Conservation (phyloP, 2,329 filamentous ascomycete species). For the Byssothecium circinans region DNA sequence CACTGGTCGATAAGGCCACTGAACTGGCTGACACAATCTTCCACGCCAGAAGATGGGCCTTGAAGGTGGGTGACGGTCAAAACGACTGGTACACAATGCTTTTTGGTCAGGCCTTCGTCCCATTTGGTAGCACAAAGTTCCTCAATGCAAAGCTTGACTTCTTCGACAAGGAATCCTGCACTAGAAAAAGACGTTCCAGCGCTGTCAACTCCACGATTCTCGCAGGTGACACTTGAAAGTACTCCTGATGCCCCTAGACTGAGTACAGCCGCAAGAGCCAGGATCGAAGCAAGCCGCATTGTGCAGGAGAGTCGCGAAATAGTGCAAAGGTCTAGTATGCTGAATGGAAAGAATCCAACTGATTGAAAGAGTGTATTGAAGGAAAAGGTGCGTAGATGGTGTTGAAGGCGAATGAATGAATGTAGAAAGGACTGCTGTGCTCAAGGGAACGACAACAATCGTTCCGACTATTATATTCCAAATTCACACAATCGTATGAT, state of each 20-base stretch:
- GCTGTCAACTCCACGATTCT: background rate
- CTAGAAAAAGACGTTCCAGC: background rate
- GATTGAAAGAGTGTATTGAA: too few relatives aligned
- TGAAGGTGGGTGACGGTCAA: conserved; percentile 3
- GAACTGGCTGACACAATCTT: conserved; percentile 5
- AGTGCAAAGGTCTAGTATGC: too few relatives aligned
- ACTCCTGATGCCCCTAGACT: background rate
- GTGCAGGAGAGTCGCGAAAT: background rate
- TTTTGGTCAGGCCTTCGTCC: background rate
- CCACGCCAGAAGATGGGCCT: conserved; percentile 1
- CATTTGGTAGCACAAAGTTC: conserved; percentile 1
- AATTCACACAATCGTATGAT: too few relatives aligned
- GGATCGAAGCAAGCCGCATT: background rate
- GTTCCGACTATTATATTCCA: too few relatives aligned
- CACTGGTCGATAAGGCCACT: conserved; percentile 1
- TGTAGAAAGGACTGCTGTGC: too few relatives aligned
- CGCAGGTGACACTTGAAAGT: conserved; percentile 2
- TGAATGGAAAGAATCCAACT: too few relatives aligned
- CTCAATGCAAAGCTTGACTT: background rate
- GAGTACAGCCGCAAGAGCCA: background rate
- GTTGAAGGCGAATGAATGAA: too few relatives aligned
- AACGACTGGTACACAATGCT: conserved; percentile 1
- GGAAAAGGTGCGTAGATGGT: too few relatives aligned
- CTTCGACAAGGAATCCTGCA: conserved; percentile 1
- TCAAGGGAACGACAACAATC: too few relatives aligned